Evolutionary conservation across 352 stramenopile genomes (phyloP).

Genomic region (Pythium dissimile): DNA sequence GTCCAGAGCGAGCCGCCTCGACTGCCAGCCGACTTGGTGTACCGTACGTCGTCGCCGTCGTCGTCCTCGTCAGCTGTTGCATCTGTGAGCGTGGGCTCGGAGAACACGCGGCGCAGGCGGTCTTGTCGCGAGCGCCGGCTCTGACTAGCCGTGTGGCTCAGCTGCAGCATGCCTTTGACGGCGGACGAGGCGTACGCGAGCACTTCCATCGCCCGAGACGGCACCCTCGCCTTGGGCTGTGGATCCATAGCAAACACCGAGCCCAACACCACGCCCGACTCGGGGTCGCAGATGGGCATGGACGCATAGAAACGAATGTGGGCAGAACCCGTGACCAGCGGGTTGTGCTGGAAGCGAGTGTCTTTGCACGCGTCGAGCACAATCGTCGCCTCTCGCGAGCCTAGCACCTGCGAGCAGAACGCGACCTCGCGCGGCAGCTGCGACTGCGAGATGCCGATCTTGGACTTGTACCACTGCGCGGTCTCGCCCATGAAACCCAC

Average conservation of each 20-base stretch:
- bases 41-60: conserved; percentile 33
- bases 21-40: background rate
- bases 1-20: conserved; percentile 5
- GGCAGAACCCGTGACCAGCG: conserved; percentile 82
- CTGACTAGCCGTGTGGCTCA: background rate
- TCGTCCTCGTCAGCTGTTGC: background rate
- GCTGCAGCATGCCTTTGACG: conserved; percentile 42
- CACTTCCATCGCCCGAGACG: conserved; percentile 54
- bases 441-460: conserved; percentile 60
- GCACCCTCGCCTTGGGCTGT: conserved; percentile 43
- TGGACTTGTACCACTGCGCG: conserved; percentile 71
- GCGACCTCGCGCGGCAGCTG: conserved; percentile 58
- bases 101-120: conserved; percentile 24
- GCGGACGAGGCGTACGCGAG: conserved; percentile 59
- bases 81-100: conserved; percentile 32
- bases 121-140: background rate
- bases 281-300: conserved; percentile 60
- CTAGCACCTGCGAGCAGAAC: conserved; percentile 59
- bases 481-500: conserved; percentile 62
- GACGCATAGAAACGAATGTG: conserved; percentile 93
- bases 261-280: conserved; percentile 52
- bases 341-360: conserved; percentile 78
- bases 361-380: conserved; percentile 85
- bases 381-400: conserved; percentile 48
- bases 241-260: conserved; percentile 85